Evolutionary conservation across 2,329 filamentous ascomycete species (phyloP), one percentile per base, ranked within the genome.

Genomic region (Helminthosporium solani): DNA sequence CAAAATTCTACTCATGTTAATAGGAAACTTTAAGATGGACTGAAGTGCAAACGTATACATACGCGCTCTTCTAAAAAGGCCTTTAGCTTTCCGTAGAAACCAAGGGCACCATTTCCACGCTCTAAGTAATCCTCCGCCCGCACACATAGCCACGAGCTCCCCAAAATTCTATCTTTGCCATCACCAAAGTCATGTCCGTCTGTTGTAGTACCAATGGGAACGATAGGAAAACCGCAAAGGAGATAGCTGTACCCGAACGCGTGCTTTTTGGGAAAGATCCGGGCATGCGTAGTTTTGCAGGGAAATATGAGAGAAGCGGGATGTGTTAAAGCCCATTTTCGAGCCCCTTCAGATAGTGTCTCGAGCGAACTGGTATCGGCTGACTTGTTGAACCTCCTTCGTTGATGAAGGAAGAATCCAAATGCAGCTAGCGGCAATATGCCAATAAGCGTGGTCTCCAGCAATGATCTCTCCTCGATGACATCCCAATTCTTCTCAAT

Each of bases 181-280:
- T 50, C 47, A 2, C 52, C 45, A 19, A 59, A 12, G 20, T 52
- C 54, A 14, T 19, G 41, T 9, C 58, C 59, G 12, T 53, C 47
- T 9, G 46, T 15, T 4, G 35, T 47, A 16, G 44, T 71, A 5
- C 83, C 84, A 40, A 72, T 71, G 66, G 80, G 83, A n/a, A 78
- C 78, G 19, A 90, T 76, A 0, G 86, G 86, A 33, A 87, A 75
- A 0, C 86, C 86, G 20, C 84, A 81, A 36, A 84, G 75, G 1
- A 90, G 77, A 63, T 90, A 89, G 0, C 84, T 83, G 61, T 89
- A 88, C 1, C 74, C 74, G 60, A 91, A 90, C 0, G 77, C 77
- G 61, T 90, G 84, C 47, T 78, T 81, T 60, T 82, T 77, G 0
- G 87, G 87, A 46, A 85, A 83, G n/a, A 86, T 63, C 15, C 86